Conservation (phyloP, 306 rosid genomes). For the Mucuna pruriens region DNA sequence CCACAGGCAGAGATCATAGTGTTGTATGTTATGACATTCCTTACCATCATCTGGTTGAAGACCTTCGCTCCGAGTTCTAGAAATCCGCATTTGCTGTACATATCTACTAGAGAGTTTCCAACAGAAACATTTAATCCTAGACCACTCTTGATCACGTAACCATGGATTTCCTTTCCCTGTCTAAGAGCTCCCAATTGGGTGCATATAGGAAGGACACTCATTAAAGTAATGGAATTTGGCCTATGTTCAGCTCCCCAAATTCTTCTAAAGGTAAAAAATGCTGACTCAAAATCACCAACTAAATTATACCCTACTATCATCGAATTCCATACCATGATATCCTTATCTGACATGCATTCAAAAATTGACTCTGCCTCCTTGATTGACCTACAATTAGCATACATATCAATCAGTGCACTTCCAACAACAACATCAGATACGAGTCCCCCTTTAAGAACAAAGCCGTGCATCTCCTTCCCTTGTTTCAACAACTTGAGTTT, state of each 20-base stretch:
- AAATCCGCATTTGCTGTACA: slow-evolving; percentile 56
- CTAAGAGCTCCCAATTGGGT: slow-evolving; percentile 48
- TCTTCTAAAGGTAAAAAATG: slow-evolving; percentile 41
- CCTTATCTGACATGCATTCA: slow-evolving; percentile 38
- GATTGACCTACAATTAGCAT: slow-evolving; percentile 52
- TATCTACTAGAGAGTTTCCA: slow-evolving; percentile 52
- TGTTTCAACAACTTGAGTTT: slow-evolving; percentile 51
- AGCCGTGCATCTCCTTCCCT: slow-evolving; percentile 52
- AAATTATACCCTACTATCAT: slow-evolving; percentile 50
- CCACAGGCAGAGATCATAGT: slow-evolving; percentile 55
- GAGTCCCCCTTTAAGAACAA: slow-evolving; percentile 45
- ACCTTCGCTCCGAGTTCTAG: slow-evolving; percentile 49
- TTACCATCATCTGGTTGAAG: slow-evolving; percentile 47
- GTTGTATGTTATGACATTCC: slow-evolving; percentile 54
- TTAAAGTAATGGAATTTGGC: slow-evolving; percentile 54
- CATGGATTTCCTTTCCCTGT: slow-evolving; percentile 58
- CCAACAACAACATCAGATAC: slow-evolving; percentile 45
- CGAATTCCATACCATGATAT: slow-evolving; percentile 50
- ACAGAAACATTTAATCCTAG: slow-evolving; percentile 35
- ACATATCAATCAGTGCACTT: slow-evolving; percentile 54
- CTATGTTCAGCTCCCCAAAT: slow-evolving; percentile 42
- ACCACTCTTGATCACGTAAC: slow-evolving; percentile 50
- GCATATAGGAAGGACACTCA: slow-evolving; percentile 56
- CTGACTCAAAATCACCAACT: slow-evolving; percentile 41
- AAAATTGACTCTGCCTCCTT: slow-evolving; percentile 48